Evolutionary conservation across 306 rosid species (phyloP), one percentile per base, ranked within the genome.

Genomic region (Lathyrus sativus): DNA sequence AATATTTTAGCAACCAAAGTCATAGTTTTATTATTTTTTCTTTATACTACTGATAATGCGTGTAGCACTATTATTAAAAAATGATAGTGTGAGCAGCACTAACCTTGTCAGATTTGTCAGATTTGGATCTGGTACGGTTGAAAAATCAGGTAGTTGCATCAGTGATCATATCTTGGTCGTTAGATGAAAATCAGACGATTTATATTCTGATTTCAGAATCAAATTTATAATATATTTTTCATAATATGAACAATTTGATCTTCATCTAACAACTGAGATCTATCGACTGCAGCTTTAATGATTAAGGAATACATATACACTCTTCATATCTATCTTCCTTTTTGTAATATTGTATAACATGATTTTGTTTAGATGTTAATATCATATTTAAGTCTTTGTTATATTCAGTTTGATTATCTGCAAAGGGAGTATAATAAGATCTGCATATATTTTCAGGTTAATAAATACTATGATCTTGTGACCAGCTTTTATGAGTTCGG

Each of bases 401-500:
- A 19, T 12, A 41, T 62, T 68, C 37, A 62, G 18, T 45, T 70
- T 62, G 63, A 51, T 61, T 57, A 38, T 68, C 39, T 54, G 71
- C 28, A 39, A 12, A 66, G 76, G 7, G 12, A 51, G 43, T 67
- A 45, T 49, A 50, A 24, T 79, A 68, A 17, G 44, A 57, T 75
- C 60, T 70, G 49, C 56, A 1, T 69, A 19, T 63, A 62, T 61
- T 48, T 76, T 80, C 95, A 92, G 98, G 98, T 89, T 48, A 92
- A 92, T 49, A 92, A 89, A 48, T 92, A 92, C 82, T 92, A 92
- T 75, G 98, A 92, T 80, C 89, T 92, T 55, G 92, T 78, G 31
- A 92, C 98, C 57, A 86, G 96, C 86, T 92, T 92, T 78, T 92
- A 92, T 80, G 98, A 92, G 78, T 92, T 86, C 71, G 98, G 98